These are phyloP conservation scores for Colletotrichum noveboracense DNA, from an alignment of 2,329 filamentous ascomycete species.

Conservation along the genomic window DNA sequence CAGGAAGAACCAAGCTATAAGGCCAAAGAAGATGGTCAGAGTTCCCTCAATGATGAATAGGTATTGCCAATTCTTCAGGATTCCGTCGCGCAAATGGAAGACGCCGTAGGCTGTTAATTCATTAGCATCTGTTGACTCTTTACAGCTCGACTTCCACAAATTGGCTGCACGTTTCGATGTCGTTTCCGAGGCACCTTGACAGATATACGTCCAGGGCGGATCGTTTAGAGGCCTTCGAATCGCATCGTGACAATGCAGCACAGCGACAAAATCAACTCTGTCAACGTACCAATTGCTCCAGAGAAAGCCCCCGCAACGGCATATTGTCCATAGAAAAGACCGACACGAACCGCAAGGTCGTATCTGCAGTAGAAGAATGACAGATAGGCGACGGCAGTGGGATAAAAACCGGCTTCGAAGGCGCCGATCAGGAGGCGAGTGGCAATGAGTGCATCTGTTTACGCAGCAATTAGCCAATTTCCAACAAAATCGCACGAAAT, in stretches of 20 bases:
- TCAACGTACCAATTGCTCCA: conserved; percentile 45
- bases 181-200: neutral
- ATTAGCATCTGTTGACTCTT: neutral
- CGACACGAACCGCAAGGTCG: conserved; percentile 59
- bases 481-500: neutral
- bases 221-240: neutral
- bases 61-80: conserved; percentile 44
- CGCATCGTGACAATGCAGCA: neutral
- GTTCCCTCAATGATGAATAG: conserved; percentile 50
- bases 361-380: conserved; percentile 63
- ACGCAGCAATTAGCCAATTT: neutral
- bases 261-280: neutral
- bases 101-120: conserved; percentile 36
- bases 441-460: conserved; percentile 25
- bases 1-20: conserved; percentile 42
- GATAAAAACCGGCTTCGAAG: conserved; percentile 59
- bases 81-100: conserved; percentile 39
- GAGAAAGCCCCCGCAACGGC: conserved; percentile 61
- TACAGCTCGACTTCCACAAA: neutral
- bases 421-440: conserved; percentile 27
- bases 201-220: neutral
- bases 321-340: conserved; percentile 62
- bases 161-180: neutral
- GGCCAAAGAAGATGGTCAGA: conserved; percentile 41
- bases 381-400: conserved; percentile 62